phyloP scores from a whole-genome alignment of 129 eudicot genomes.

The Tagetes erecta region DNA sequence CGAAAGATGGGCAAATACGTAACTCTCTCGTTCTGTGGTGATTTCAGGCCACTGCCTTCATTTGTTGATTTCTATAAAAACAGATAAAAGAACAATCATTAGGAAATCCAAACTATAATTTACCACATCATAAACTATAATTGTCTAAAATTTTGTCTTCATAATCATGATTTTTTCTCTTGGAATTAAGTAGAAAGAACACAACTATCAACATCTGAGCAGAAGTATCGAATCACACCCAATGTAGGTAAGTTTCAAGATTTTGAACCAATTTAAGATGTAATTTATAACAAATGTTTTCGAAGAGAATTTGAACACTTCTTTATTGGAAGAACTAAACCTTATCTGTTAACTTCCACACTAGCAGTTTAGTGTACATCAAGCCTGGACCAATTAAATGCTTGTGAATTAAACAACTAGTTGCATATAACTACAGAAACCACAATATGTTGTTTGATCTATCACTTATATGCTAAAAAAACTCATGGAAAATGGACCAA shows the following conservation, averaged over 20 bases:
- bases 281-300: not conserved
- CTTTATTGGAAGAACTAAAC: not conserved
- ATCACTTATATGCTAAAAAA: not conserved
- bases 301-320: not conserved
- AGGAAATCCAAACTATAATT: not conserved
- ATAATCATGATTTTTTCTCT: not conserved
- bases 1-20: slow-evolving; percentile 57
- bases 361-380: not conserved
- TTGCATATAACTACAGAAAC: not conserved
- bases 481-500: not conserved
- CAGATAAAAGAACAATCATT: slow-evolving; percentile 9
- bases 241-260: not conserved
- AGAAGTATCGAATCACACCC: not conserved
- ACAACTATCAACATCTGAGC: not conserved
- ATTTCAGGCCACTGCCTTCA: slow-evolving; percentile 23
- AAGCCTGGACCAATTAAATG: not conserved
- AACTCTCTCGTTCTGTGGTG: slow-evolving; percentile 50
- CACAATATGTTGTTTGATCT: slow-evolving; percentile 4
- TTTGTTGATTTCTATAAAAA: slow-evolving; percentile 16
- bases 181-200: not conserved
- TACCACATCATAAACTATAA: slow-evolving; percentile 2
- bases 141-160: not conserved
- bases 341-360: not conserved
- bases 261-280: not conserved
- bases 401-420: not conserved